Percentiles rank a stretch among this genome's conserved stretches.
These are phyloP conservation scores for Calocybe cyanea DNA, from an alignment of 768 basidiomycete species.

Conservation along the genomic window DNA sequence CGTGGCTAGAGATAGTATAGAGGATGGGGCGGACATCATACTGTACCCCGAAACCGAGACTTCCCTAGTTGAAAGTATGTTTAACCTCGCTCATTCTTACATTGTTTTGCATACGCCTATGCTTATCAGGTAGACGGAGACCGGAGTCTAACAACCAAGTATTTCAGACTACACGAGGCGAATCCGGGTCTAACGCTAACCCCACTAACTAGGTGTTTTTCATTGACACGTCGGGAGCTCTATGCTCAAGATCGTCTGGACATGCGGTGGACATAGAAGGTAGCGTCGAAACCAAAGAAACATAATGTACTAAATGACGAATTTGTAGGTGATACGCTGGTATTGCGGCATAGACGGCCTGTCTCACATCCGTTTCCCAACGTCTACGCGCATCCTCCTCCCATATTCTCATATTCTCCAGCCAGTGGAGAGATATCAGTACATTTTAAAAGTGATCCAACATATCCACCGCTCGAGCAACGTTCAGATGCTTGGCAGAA, in stretches of 20 bases:
- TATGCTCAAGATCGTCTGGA: constrained; percentile 76
- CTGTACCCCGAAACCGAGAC: constrained; percentile 73
- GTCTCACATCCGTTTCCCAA: constrained; percentile 78
- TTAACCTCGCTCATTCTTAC: not conserved
- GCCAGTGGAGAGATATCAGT: constrained; percentile 57
- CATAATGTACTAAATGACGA: not conserved
- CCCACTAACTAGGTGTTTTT: constrained; percentile 64
- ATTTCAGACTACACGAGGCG: not conserved
- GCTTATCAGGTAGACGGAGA: constrained; percentile 52
- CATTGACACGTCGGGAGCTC: constrained; percentile 69
- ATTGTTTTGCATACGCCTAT: not conserved
- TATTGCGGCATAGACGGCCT: constrained; percentile 74
- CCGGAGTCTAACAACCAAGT: constrained; percentile 77
- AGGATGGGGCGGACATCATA: constrained; percentile 60
- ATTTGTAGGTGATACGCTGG: constrained; percentile 54
- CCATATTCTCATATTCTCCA: constrained; percentile 58
- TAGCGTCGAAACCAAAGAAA: constrained; percentile 20
- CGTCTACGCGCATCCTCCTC: constrained; percentile 69
- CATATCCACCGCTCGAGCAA: constrained; percentile 43
- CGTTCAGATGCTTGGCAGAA: constrained; percentile 49
- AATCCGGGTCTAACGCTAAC: not conserved
- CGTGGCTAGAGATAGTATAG: constrained; percentile 45
- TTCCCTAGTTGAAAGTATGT: constrained; percentile 74
- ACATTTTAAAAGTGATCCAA: constrained; percentile 59
- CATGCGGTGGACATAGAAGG: constrained; percentile 82